A percentile compares a stretch with the other conserved stretches of the same genome.
phyloP scores from a whole-genome alignment of 805 yeast genomes.

The Hanseniaspora guilliermondii region DNA sequence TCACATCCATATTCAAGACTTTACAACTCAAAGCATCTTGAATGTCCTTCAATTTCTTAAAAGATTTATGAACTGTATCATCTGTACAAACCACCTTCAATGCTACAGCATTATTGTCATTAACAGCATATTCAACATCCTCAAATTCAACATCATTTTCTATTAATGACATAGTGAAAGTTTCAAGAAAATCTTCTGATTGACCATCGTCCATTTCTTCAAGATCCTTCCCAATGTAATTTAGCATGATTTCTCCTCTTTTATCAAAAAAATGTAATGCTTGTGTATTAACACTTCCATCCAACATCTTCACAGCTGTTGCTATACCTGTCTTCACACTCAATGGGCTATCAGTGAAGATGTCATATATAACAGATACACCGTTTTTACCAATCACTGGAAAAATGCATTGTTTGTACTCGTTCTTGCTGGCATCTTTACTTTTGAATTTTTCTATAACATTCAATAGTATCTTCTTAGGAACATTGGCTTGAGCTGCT shows the following conservation, averaged over 20 bases:
- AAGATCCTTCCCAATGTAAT: constrained; percentile 26
- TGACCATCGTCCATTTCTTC: constrained; percentile 18
- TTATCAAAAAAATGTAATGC: constrained; percentile 56
- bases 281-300: constrained; percentile 65
- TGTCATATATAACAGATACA: constrained; percentile 71
- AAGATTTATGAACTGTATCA: constrained; percentile 26
- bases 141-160: constrained; percentile 8
- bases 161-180: neutral
- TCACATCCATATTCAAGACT: constrained; percentile 60
- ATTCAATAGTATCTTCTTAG: neutral
- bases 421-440: constrained; percentile 23
- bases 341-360: constrained; percentile 77
- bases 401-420: constrained; percentile 40
- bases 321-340: constrained; percentile 67
- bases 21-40: constrained; percentile 35
- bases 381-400: constrained; percentile 94
- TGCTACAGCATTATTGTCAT: constrained; percentile 2
- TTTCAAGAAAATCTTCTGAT: neutral
- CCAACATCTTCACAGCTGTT: constrained; percentile 58
- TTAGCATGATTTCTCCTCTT: constrained; percentile 58
- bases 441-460: constrained; percentile 1
- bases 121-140: neutral
- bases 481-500: constrained; percentile 21
- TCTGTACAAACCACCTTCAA: neutral
- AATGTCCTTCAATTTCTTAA: constrained; percentile 41